phyloP scores from a whole-genome alignment of 306 rosid genomes.

The Cicer judaicum region DNA sequence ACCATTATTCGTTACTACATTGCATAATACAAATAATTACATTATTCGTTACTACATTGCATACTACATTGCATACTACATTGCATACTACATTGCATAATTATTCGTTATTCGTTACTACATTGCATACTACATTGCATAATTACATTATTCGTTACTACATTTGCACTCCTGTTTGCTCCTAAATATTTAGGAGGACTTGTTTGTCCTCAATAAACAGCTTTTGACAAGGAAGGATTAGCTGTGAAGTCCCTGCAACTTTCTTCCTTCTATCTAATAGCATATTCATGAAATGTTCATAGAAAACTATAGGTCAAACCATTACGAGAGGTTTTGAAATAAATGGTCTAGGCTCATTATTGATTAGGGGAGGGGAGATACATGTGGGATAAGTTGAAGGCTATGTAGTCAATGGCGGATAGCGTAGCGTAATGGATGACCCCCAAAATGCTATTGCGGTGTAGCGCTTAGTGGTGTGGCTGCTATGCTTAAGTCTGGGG shows the following conservation, averaged over 20 bases:
- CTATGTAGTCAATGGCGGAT: no score
- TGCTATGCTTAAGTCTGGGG: no score
- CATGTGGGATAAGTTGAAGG: no score
- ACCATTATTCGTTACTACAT: constrained; percentile 3
- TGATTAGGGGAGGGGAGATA: no score
- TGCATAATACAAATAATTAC: neutral
- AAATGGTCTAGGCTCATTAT: neutral
- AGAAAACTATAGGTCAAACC: neutral
- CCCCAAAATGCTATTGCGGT: no score
- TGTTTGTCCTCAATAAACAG: constrained; percentile 15
- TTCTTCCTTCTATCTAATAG: neutral
- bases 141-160: neutral
- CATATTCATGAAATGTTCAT: constrained; percentile 16
- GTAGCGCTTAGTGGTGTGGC: no score
- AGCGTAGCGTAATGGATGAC: no score
- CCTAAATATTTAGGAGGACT: neutral
- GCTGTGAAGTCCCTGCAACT: constrained; percentile 25
- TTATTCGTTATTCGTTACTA: no score
- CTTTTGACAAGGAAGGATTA: constrained; percentile 18
- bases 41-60: neutral
- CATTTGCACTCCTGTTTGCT: neutral
- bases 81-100: neutral
- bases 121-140: neutral
- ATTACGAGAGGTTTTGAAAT: neutral
- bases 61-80: neutral